Conservation (phyloP, 768 basidiomycete genomes). For the Pseudohyphozyma bogoriensis region DNA sequence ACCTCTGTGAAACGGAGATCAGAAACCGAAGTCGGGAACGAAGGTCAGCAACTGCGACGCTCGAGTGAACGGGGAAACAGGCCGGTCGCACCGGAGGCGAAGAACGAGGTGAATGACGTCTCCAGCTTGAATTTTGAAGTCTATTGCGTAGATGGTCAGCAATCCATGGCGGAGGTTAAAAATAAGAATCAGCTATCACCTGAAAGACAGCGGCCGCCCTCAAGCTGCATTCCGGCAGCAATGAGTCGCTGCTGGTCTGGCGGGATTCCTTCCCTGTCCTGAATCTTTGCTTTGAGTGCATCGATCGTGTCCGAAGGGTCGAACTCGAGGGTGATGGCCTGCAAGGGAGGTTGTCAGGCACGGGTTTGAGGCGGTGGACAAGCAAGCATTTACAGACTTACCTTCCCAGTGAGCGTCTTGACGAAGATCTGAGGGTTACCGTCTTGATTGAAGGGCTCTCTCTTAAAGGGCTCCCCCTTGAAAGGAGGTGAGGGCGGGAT, state of each 20-base stretch:
- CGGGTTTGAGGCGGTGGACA: too few relatives aligned
- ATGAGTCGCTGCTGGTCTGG: constrained; percentile 83
- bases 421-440: constrained; percentile 75
- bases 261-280: constrained; percentile 86
- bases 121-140: constrained; percentile 33
- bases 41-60: background rate
- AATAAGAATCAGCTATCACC: constrained; percentile 36
- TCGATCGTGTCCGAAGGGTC: constrained; percentile 46
- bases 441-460: too few relatives aligned
- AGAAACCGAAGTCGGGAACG: background rate
- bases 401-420: constrained; percentile 75
- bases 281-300: constrained; percentile 58
- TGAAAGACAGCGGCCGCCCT: constrained; percentile 77
- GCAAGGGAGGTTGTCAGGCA: too few relatives aligned
- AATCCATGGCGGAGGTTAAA: constrained; percentile 37
- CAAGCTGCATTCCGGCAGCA: constrained; percentile 82
- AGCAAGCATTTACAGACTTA: too few relatives aligned
- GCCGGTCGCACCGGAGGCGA: constrained; percentile 7
- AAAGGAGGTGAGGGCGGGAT: too few relatives aligned
- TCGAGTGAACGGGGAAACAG: background rate
- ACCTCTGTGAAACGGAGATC: too few relatives aligned
- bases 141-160: constrained; percentile 1
- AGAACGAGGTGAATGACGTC: constrained; percentile 38
- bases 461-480: too few relatives aligned
- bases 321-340: constrained; percentile 51